These are phyloP conservation scores for Coprinopsis marcescibilis DNA, from an alignment of 768 basidiomycete genomes.

Conservation along the genomic window DNA sequence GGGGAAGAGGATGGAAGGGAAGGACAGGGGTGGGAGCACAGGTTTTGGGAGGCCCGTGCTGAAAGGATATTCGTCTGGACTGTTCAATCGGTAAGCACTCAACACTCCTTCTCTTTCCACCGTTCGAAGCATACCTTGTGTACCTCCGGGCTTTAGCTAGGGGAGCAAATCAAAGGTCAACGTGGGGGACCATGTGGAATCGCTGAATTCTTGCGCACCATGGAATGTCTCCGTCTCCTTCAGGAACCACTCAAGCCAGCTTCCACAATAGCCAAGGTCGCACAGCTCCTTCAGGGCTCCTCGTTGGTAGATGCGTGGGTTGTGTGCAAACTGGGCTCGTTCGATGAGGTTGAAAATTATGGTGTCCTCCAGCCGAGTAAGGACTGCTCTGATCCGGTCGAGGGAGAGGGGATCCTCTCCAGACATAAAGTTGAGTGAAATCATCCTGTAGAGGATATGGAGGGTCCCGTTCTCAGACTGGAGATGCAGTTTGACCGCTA, in stretches of 20 bases:
- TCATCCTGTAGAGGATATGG: slow-evolving; percentile 30
- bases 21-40: slow-evolving; percentile 64
- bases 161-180: slow-evolving; percentile 9
- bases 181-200: slow-evolving; percentile 1
- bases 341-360: slow-evolving; percentile 99
- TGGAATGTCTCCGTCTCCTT: slow-evolving; percentile 94
- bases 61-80: slow-evolving; percentile 98
- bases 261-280: slow-evolving; percentile 70
- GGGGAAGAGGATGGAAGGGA: slow-evolving; percentile 73
- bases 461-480: not conserved
- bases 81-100: slow-evolving; percentile 24
- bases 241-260: slow-evolving; percentile 98
- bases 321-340: slow-evolving; percentile 93
- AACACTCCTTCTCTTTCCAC: slow-evolving; percentile 1
- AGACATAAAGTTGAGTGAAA: slow-evolving; percentile 64
- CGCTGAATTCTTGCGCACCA: slow-evolving; percentile 58
- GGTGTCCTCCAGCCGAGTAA: slow-evolving; percentile 92
- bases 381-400: slow-evolving; percentile 81
- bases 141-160: slow-evolving; percentile 92
- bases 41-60: slow-evolving; percentile 75
- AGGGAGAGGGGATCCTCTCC: slow-evolving; percentile 80
- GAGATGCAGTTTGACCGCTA: too few relatives aligned
- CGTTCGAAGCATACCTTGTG: slow-evolving; percentile 58
- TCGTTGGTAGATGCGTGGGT: slow-evolving; percentile 79
- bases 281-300: slow-evolving; percentile 76